Conservation (phyloP, 2,329 filamentous ascomycete species). For the Botryotinia globosa region DNA sequence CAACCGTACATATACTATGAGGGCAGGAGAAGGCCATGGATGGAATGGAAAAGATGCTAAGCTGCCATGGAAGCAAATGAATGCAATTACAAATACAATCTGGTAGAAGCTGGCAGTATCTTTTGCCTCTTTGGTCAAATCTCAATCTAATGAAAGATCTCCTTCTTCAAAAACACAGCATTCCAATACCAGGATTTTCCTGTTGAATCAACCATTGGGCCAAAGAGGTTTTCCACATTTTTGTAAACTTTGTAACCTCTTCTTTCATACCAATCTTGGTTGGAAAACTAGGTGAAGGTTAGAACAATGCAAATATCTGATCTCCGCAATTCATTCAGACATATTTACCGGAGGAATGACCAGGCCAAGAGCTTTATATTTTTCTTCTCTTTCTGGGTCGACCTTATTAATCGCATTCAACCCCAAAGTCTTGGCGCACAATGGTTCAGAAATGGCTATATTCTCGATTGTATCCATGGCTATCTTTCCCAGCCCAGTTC, state of each 20-base stretch:
- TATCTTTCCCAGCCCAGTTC: conserved; percentile 28
- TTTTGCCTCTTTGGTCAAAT: neutral
- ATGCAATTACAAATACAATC: neutral
- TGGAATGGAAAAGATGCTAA: neutral
- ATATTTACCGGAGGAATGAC: conserved; percentile 23
- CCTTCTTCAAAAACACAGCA: conserved; percentile 31
- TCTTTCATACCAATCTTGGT: conserved; percentile 34
- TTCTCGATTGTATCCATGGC: conserved; percentile 31
- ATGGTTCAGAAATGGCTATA: conserved; percentile 27
- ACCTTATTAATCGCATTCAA: conserved; percentile 27
- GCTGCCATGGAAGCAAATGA: neutral
- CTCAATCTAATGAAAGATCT: conserved; percentile 9
- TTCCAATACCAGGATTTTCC: conserved; percentile 27
- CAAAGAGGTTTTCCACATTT: conserved; percentile 21
- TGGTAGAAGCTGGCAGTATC: neutral
- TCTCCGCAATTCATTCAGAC: neutral
- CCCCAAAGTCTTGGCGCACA: conserved; percentile 28
- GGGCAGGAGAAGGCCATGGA: neutral
- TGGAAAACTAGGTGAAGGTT: conserved; percentile 26
- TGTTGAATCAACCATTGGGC: conserved; percentile 22
- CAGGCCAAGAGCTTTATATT: conserved; percentile 23
- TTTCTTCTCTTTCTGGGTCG: conserved; percentile 23
- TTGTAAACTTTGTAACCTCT: conserved; percentile 31
- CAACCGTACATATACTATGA: too few relatives aligned
- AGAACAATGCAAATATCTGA: neutral